Percentiles rank a stretch among this genome's conserved stretches.
phyloP scores from a whole-genome alignment of 2,329 filamentous ascomycete species.

The Claviceps paspali region DNA sequence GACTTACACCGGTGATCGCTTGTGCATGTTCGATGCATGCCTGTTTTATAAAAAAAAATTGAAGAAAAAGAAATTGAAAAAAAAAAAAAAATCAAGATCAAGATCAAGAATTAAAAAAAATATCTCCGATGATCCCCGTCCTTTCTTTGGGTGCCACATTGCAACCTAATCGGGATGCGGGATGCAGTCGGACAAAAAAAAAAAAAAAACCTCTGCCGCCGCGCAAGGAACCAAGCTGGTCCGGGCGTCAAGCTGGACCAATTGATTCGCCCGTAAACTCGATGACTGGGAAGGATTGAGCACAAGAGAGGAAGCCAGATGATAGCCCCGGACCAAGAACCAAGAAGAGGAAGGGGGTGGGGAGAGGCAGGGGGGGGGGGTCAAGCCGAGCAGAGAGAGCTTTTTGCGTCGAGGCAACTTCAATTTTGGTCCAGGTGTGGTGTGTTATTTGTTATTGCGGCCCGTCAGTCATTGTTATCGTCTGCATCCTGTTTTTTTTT shows the following conservation, averaged over 20 bases:
- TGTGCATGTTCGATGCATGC: conserved; percentile 7
- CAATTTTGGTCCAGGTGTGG: background rate
- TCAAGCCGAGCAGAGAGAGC: no score
- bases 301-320: background rate
- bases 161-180: conserved; percentile 4
- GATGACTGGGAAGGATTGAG: background rate
- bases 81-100: no score
- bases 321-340: no score
- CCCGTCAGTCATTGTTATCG: background rate
- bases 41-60: no score
- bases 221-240: background rate
- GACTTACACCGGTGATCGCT: conserved; percentile 13
- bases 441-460: background rate
- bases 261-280: background rate
- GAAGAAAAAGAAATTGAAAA: no score
- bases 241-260: background rate
- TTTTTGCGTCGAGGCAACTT: background rate
- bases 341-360: no score
- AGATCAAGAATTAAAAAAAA: no score
- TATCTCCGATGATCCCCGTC: background rate
- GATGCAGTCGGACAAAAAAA: conserved; percentile 1
- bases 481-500: conserved; percentile 1
- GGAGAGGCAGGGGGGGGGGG: no score
- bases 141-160: conserved; percentile 1
- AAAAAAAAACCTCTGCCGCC: no score